phyloP scores from a whole-genome alignment of 306 rosid genomes.

The Benincasa hispida region DNA sequence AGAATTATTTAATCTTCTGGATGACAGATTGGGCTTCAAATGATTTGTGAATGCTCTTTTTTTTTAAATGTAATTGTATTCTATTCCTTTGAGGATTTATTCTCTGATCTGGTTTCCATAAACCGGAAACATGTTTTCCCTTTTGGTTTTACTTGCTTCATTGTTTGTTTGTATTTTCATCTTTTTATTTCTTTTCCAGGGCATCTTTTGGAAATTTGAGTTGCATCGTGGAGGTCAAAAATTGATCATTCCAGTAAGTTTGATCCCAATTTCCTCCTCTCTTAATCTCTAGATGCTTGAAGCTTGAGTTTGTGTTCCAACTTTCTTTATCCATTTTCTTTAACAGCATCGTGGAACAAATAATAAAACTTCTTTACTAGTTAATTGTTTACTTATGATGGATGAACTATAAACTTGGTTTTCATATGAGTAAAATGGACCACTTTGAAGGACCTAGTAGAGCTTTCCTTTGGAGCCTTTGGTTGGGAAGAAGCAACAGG shows the following conservation, averaged over 20 bases:
- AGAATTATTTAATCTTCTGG: not conserved
- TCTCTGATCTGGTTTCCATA: not conserved
- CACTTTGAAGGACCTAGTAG: not conserved
- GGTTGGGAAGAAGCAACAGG: not conserved
- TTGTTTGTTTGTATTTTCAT: conserved; percentile 6
- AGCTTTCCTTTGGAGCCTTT: not conserved
- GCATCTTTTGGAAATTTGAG: conserved; percentile 76
- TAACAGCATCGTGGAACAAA: not conserved
- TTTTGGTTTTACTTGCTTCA: not conserved
- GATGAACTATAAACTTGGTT: not conserved
- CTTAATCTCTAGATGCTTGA: conserved; percentile 1
- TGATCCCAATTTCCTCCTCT: conserved; percentile 11
- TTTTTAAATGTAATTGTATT: too few species aligned
- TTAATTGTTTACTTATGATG: not conserved
- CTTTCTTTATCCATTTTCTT: not conserved
- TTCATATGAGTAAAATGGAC: not conserved
- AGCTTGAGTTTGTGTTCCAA: not conserved
- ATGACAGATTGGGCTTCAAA: not conserved
- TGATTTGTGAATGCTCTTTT: not conserved
- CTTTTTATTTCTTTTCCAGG: conserved; percentile 44
- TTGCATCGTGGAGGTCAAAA: conserved; percentile 87
- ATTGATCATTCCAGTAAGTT: conserved; percentile 71
- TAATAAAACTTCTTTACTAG: not conserved
- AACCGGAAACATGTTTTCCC: not conserved
- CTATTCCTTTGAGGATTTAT: not conserved